Conservation (phyloP, 2,329 filamentous ascomycete genomes). For the Paracoccidioides brasiliensis region DNA sequence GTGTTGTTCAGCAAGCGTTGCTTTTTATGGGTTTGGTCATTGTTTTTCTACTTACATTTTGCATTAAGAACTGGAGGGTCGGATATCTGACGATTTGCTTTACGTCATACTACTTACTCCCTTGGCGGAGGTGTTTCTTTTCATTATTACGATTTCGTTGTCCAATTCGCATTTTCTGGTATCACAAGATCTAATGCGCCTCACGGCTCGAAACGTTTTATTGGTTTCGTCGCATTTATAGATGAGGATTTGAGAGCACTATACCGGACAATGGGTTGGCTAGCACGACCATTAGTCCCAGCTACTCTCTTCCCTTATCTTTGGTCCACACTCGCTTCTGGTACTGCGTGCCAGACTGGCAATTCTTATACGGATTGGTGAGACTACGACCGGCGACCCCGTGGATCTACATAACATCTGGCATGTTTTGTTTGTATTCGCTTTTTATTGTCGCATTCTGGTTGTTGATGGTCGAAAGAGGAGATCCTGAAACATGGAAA, state of each 20-base stretch:
- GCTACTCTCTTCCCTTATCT: conserved; percentile 19
- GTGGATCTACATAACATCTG: conserved; percentile 21
- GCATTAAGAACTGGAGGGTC: conserved; percentile 37
- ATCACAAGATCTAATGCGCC: conserved; percentile 36
- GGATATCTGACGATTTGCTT: conserved; percentile 35
- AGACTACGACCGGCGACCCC: conserved; percentile 10
- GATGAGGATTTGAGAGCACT: conserved; percentile 7
- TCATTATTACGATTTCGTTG: conserved; percentile 9
- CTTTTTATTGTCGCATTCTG: conserved; percentile 10
- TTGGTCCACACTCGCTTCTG: conserved; percentile 25
- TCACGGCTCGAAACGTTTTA: conserved; percentile 35
- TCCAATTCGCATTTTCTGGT: conserved; percentile 31
- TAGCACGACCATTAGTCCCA: conserved; percentile 9
- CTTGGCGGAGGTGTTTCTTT: conserved; percentile 24
- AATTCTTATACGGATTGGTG: conserved; percentile 12
- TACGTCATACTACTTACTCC: conserved; percentile 19
- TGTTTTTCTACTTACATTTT: conserved; percentile 17
- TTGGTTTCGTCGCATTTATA: conserved; percentile 19
- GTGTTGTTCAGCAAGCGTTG: conserved; percentile 39
- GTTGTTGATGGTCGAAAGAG: neutral
- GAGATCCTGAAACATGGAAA: neutral
- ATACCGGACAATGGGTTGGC: conserved; percentile 13
- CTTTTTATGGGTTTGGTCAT: conserved; percentile 24
- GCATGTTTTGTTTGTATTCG: conserved; percentile 19
- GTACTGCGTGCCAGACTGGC: conserved; percentile 30